phyloP scores from a whole-genome alignment of 352 stramenopile species.

The Phytopythium chamaehyphon region DNA sequence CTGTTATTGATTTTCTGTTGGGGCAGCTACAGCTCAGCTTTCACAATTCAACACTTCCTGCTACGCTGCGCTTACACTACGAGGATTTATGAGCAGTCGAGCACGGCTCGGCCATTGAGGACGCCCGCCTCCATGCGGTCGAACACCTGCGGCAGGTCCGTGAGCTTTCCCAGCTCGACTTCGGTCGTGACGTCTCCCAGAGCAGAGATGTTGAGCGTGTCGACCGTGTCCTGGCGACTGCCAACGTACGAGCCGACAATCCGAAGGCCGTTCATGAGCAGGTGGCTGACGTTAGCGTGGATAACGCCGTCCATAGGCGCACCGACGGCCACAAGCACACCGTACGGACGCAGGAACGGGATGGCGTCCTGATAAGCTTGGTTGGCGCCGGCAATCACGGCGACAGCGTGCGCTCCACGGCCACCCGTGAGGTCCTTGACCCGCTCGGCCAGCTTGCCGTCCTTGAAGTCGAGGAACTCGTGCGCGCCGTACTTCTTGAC shows the following conservation, averaged over 20 bases:
- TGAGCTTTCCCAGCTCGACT: conserved; percentile 10
- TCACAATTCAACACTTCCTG: no score
- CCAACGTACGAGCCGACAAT: conserved; percentile 24
- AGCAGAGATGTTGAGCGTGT: conserved; percentile 25
- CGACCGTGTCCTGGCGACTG: conserved; percentile 26
- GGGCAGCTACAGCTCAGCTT: no score
- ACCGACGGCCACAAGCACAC: conserved; percentile 49
- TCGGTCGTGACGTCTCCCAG: conserved; percentile 22
- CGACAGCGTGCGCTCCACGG: conserved; percentile 35
- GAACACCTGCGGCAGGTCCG: conserved; percentile 16
- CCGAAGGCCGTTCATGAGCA: conserved; percentile 16
- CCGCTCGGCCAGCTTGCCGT: conserved; percentile 19
- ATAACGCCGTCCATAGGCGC: conserved; percentile 25
- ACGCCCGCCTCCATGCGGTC: conserved; percentile 14
- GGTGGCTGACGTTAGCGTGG: conserved; percentile 9
- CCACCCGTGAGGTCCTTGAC: conserved; percentile 19
- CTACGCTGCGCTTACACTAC: no score
- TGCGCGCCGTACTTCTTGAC: conserved; percentile 43
- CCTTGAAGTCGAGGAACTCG: conserved; percentile 42
- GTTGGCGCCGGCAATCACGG: conserved; percentile 49
- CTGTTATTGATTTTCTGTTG: no score
- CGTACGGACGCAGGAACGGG: conserved; percentile 38
- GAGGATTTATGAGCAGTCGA: conserved; percentile 18
- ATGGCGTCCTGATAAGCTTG: conserved; percentile 28
- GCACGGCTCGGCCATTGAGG: conserved; percentile 16